Percentiles rank a stretch among this genome's conserved stretches.
Evolutionary conservation across 768 basidiomycete genomes (phyloP).

Genomic region (Clathrus columnatus): DNA sequence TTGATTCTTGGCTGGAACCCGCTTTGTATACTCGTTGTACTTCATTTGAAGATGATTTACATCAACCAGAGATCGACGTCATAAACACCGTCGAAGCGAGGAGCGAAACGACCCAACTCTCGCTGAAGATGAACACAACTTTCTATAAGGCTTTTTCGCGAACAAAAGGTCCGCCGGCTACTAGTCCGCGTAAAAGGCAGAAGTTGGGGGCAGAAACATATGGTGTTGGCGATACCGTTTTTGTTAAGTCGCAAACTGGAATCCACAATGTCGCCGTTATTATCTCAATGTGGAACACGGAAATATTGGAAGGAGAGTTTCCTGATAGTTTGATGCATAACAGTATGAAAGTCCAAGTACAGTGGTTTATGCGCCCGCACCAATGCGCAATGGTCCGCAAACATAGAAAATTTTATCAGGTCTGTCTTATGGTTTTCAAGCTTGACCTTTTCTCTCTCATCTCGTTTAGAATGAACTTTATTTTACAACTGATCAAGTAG

Average conservation of each 20-base stretch:
- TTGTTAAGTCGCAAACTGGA: constrained; percentile 38
- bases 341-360: constrained; percentile 51
- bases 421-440: constrained; percentile 18
- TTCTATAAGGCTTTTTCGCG: constrained; percentile 12
- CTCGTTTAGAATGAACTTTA: constrained; percentile 63
- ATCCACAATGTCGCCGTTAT: constrained; percentile 63
- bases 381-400: constrained; percentile 55
- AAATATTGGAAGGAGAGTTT: constrained; percentile 21
- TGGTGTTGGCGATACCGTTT: constrained; percentile 57
- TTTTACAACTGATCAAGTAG: constrained; percentile 45
- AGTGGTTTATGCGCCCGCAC: constrained; percentile 67
- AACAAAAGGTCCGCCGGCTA: constrained; percentile 12
- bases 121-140: constrained; percentile 6
- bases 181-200: constrained; percentile 9
- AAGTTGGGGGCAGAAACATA: constrained; percentile 26
- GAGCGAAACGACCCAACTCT: not conserved
- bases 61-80: constrained; percentile 6
- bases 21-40: not conserved
- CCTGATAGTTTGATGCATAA: constrained; percentile 24
- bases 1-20: not conserved
- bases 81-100: not conserved
- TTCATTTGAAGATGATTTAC: not conserved
- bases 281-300: constrained; percentile 56
- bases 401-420: constrained; percentile 51
- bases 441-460: not conserved